Percentiles rank a stretch among this genome's conserved stretches.
Evolutionary conservation across 148 eudicot species (phyloP).

Genomic region (Dianthus caryophyllus): DNA sequence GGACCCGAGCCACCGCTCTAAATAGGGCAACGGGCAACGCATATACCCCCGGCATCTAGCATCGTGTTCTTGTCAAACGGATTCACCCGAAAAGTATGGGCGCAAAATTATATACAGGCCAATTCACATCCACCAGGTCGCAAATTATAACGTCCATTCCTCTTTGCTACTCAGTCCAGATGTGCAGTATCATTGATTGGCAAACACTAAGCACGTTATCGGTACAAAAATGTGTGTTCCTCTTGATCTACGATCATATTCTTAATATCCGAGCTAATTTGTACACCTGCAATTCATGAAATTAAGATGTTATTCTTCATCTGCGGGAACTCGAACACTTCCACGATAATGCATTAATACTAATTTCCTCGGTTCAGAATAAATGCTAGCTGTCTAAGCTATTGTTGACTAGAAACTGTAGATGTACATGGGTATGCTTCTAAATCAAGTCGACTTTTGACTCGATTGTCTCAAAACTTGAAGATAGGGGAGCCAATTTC

Average conservation of each 20-base stretch:
- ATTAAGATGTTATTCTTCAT: background rate
- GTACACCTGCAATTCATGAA: conserved; percentile 56
- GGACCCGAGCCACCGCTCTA: no score
- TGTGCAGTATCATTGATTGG: background rate
- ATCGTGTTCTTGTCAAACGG: no score
- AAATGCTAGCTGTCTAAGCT: background rate
- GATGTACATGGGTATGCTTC: background rate
- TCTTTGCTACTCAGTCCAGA: background rate
- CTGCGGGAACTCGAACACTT: background rate
- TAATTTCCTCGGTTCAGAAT: background rate
- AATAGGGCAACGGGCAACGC: no score
- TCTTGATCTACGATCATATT: conserved; percentile 33
- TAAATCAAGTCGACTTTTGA: background rate
- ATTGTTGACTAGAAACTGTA: background rate
- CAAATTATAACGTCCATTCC: background rate
- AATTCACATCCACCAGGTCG: background rate
- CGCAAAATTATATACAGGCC: conserved; percentile 13
- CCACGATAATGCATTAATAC: background rate
- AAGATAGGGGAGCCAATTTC: no score
- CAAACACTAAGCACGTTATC: background rate
- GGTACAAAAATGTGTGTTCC: background rate
- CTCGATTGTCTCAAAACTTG: background rate
- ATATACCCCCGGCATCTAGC: no score
- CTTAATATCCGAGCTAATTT: conserved; percentile 78
- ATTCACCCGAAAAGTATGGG: background rate